Evolutionary conservation across 1,284 basidiomycete genomes (phyloP).

Genomic region (Cystobasidium slooffiae): DNA sequence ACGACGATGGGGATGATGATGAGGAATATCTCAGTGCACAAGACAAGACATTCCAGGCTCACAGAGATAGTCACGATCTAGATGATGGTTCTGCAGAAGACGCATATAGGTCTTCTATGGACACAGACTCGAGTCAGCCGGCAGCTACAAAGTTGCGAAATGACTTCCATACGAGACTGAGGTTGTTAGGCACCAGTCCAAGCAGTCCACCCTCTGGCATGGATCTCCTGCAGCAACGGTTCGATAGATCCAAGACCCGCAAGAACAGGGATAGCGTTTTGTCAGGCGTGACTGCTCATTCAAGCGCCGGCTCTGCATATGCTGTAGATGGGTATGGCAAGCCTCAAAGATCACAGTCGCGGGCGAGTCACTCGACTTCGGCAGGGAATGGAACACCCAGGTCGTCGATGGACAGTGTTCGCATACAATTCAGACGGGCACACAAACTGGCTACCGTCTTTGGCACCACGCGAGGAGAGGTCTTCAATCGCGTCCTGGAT

Average conservation of each 20-base stretch:
- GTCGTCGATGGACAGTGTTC: constrained; percentile 42
- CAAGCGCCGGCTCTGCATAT: constrained; percentile 28
- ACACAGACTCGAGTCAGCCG: not conserved
- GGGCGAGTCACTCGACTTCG: constrained; percentile 14
- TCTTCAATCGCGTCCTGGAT: constrained; percentile 38
- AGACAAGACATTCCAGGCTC: not conserved
- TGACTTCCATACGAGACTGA: not conserved
- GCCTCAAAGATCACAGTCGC: constrained; percentile 18
- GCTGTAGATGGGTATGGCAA: constrained; percentile 2
- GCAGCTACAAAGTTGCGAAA: not conserved
- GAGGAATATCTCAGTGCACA: not conserved
- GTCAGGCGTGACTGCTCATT: constrained; percentile 24
- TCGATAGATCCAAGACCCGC: not conserved
- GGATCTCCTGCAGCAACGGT: constrained; percentile 3
- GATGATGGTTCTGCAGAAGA: not conserved
- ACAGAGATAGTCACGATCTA: not conserved
- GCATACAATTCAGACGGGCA: constrained; percentile 33
- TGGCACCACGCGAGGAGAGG: constrained; percentile 35
- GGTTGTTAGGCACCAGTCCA: not conserved
- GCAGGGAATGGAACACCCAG: constrained; percentile 6
- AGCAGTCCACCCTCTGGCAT: not conserved
- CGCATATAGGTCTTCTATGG: not conserved
- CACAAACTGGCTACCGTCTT: constrained; percentile 37
- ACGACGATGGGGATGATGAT: not conserved
- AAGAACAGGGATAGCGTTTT: constrained; percentile 19